Percentiles rank a stretch among this genome's conserved stretches.
phyloP scores from a whole-genome alignment of 176 grass and related monocot genomes.

The Phoenix dactylifera region DNA sequence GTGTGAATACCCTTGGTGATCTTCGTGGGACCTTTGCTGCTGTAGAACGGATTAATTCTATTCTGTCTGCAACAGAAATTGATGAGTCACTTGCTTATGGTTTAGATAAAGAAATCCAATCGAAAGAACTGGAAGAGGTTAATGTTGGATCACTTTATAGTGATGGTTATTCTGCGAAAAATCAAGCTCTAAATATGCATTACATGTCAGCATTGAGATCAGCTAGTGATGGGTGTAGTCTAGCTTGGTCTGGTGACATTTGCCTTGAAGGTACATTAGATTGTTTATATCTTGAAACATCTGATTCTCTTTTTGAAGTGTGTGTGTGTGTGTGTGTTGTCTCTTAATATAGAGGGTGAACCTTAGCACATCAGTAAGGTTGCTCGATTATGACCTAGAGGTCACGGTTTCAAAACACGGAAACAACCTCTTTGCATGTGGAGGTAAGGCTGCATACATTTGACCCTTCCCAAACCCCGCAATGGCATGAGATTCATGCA shows the following conservation, averaged over 20 bases:
- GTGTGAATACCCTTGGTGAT: slow-evolving; percentile 85
- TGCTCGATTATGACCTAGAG: too few relatives aligned
- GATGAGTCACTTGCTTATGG: slow-evolving; percentile 93
- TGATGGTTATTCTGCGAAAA: slow-evolving; percentile 18
- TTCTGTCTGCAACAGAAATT: slow-evolving; percentile 59
- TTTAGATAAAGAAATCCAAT: slow-evolving; percentile 76
- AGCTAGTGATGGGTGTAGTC: slow-evolving; percentile 39
- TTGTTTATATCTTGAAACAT: neutral
- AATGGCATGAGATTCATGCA: too few relatives aligned
- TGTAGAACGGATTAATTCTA: slow-evolving; percentile 83
- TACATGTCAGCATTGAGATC: slow-evolving; percentile 86
- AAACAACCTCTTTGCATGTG: too few relatives aligned
- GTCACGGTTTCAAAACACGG: too few relatives aligned
- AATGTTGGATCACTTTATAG: slow-evolving; percentile 17
- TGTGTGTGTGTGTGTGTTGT: too few relatives aligned
- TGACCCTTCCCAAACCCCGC: too few relatives aligned
- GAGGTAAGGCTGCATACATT: too few relatives aligned
- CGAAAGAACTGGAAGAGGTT: slow-evolving; percentile 32
- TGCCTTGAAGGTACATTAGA: slow-evolving; percentile 61
- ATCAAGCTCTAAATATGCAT: slow-evolving; percentile 33
- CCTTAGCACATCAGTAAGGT: too few relatives aligned
- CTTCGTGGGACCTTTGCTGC: slow-evolving; percentile 73
- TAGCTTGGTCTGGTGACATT: slow-evolving; percentile 90
- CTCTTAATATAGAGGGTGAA: too few relatives aligned
- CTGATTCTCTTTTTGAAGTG: too few relatives aligned